Conservation (phyloP, 805 yeast species). For the Ogataea saltuana region DNA sequence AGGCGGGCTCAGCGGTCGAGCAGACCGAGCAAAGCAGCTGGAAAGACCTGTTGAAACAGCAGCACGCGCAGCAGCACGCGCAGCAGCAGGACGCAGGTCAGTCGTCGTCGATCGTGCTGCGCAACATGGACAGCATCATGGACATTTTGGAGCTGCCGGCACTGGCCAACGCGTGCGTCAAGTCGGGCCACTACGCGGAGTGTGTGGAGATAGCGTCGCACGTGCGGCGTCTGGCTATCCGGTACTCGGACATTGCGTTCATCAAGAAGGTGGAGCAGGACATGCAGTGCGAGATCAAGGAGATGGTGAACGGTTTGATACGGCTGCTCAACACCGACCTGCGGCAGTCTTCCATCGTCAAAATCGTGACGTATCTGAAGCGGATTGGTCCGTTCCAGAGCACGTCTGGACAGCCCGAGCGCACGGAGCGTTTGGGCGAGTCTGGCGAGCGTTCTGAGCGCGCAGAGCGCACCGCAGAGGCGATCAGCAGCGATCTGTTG, state of each 20-base stretch:
- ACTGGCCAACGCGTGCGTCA: slow-evolving; percentile 77
- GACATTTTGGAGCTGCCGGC: slow-evolving; percentile 86
- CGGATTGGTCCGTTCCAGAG: slow-evolving; percentile 57
- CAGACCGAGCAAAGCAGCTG: slow-evolving; percentile 21
- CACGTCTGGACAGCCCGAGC: slow-evolving; percentile 5
- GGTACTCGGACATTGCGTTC: slow-evolving; percentile 63
- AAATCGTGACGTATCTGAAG: slow-evolving; percentile 73
- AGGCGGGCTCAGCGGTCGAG: slow-evolving; percentile 6
- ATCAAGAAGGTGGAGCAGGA: slow-evolving; percentile 51
- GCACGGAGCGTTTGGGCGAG: neutral
- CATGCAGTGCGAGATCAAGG: slow-evolving; percentile 54
- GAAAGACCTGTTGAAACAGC: slow-evolving; percentile 26
- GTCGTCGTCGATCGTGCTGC: slow-evolving; percentile 43
- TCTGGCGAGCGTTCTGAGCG: slow-evolving; percentile 11
- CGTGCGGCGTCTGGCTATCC: slow-evolving; percentile 62
- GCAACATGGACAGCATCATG: slow-evolving; percentile 67
- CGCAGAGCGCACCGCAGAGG: neutral
- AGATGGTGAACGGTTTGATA: slow-evolving; percentile 69
- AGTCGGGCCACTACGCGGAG: slow-evolving; percentile 84
- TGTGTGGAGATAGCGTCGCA: slow-evolving; percentile 82
- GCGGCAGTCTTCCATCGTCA: slow-evolving; percentile 75
- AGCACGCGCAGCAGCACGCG: slow-evolving; percentile 17
- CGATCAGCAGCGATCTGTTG: slow-evolving; percentile 34
- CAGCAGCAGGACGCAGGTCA: slow-evolving; percentile 13
- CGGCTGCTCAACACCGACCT: slow-evolving; percentile 70